Percentiles rank a stretch among this genome's conserved stretches.
Conservation (phyloP, 192 early-diverging fungal genomes). For the Coemansia sp. region DNA sequence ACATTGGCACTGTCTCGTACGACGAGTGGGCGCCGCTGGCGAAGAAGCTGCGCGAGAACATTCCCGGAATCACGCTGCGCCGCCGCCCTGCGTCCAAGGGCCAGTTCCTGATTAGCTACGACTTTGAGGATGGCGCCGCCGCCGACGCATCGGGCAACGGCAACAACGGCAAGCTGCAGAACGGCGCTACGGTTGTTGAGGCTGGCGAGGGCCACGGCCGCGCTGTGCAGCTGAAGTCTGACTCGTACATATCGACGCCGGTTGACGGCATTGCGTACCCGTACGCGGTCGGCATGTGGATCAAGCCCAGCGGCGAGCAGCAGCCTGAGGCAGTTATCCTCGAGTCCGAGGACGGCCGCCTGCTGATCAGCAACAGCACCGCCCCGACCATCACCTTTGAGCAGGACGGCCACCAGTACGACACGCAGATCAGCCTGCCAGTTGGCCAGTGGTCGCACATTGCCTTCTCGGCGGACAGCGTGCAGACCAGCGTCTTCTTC, state of each 20-base stretch:
- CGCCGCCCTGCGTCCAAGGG: slow-evolving; percentile 33
- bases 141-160: slow-evolving; percentile 42
- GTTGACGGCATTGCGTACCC: slow-evolving; percentile 39
- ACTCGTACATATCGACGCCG: slow-evolving; percentile 39
- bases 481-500: slow-evolving; percentile 37
- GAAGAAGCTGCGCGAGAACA: slow-evolving; percentile 53
- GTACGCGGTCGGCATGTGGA: slow-evolving; percentile 44
- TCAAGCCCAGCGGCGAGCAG: slow-evolving; percentile 42
- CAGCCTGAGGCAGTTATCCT: slow-evolving; percentile 30
- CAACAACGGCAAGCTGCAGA: slow-evolving; percentile 46
- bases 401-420: slow-evolving; percentile 43
- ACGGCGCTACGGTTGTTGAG: slow-evolving; percentile 37
- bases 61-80: slow-evolving; percentile 38
- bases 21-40: slow-evolving; percentile 39
- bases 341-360: slow-evolving; percentile 35
- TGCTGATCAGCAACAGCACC: slow-evolving; percentile 41
- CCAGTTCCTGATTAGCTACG: slow-evolving; percentile 40
- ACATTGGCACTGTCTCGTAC: slow-evolving; percentile 29
- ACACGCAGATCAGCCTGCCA: slow-evolving; percentile 34
- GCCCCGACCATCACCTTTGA: slow-evolving; percentile 29
- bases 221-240: slow-evolving; percentile 28
- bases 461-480: slow-evolving; percentile 31
- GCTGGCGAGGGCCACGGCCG: slow-evolving; percentile 39
- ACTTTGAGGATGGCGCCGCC: slow-evolving; percentile 35
- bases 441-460: slow-evolving; percentile 36